phyloP scores from a whole-genome alignment of 495 filamentous ascomycete species.

The Aspergillus sclerotiicarbonarius region DNA sequence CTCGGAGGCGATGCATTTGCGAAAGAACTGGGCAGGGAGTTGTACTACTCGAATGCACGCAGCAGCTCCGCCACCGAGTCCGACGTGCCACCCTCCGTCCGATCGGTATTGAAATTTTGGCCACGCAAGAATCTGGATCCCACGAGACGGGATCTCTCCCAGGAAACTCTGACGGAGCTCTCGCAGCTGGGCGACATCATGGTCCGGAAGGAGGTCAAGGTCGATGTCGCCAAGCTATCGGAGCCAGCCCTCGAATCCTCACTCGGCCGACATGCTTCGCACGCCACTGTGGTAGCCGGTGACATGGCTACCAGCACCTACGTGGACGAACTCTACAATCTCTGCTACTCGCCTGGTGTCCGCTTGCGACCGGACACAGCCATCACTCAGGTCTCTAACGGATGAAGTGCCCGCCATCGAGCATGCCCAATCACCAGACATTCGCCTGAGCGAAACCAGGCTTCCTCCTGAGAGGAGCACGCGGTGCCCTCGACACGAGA shows the following conservation, averaged over 20 bases:
- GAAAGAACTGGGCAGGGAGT: conserved; percentile 36
- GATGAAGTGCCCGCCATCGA: not conserved
- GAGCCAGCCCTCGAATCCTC: conserved; percentile 26
- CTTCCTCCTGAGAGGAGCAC: too few relatives aligned
- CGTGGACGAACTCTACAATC: conserved; percentile 45
- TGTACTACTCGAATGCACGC: conserved; percentile 30
- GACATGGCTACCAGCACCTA: conserved; percentile 30
- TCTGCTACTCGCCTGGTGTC: conserved; percentile 39
- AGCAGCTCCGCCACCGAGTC: conserved; percentile 30
- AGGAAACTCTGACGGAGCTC: conserved; percentile 31
- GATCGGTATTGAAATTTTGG: conserved; percentile 34
- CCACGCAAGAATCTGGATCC: conserved; percentile 21
- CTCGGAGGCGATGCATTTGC: conserved; percentile 52
- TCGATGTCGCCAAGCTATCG: conserved; percentile 45
- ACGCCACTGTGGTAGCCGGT: conserved; percentile 34
- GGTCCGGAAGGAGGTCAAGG: conserved; percentile 51
- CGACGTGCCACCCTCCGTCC: conserved; percentile 24
- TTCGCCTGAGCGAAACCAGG: not conserved
- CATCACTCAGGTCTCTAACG: conserved; percentile 7
- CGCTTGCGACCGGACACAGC: conserved; percentile 30
- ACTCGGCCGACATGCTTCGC: conserved; percentile 23
- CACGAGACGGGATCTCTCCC: conserved; percentile 17
- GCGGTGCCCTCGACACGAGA: too few relatives aligned
- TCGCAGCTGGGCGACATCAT: conserved; percentile 49
- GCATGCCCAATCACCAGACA: not conserved